These are phyloP conservation scores for Solanum stenotomum DNA, from an alignment of 257 asterid species.

Conservation along the genomic window DNA sequence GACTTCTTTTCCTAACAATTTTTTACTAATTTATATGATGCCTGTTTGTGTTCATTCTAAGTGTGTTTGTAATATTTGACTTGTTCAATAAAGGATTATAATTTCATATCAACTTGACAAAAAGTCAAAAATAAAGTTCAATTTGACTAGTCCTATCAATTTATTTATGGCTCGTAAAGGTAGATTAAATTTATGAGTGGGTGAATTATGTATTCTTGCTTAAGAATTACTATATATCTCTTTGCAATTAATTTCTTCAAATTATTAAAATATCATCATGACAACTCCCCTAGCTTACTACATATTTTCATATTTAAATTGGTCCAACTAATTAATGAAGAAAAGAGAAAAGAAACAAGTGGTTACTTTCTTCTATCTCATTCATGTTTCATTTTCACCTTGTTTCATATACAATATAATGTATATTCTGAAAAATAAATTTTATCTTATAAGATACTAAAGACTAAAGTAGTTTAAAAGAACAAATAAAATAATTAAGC, in stretches of 20 bases:
- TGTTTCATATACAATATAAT: not conserved
- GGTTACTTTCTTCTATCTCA: not conserved
- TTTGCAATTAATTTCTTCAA: not conserved
- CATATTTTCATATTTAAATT: not conserved
- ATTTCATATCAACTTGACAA: not conserved
- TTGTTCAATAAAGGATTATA: not conserved
- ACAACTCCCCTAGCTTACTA: not conserved
- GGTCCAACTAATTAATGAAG: not conserved
- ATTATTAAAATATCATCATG: not conserved
- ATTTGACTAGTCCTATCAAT: not conserved
- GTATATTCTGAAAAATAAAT: not conserved
- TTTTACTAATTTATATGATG: not conserved
- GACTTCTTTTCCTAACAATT: not conserved
- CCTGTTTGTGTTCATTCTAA: not conserved
- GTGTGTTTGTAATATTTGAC: not conserved
- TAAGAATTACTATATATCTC: not conserved
- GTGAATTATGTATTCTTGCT: not conserved
- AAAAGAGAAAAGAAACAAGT: not conserved
- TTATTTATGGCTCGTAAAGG: not conserved
- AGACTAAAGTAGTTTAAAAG: no score
- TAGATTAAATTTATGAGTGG: no score
- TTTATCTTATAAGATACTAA: no score
- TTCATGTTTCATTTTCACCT: not conserved
- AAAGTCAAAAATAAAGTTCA: not conserved
- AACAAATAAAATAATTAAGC: no score